Evolutionary conservation across 1,284 basidiomycete species (phyloP).

Genomic region (Abortiporus biennis): DNA sequence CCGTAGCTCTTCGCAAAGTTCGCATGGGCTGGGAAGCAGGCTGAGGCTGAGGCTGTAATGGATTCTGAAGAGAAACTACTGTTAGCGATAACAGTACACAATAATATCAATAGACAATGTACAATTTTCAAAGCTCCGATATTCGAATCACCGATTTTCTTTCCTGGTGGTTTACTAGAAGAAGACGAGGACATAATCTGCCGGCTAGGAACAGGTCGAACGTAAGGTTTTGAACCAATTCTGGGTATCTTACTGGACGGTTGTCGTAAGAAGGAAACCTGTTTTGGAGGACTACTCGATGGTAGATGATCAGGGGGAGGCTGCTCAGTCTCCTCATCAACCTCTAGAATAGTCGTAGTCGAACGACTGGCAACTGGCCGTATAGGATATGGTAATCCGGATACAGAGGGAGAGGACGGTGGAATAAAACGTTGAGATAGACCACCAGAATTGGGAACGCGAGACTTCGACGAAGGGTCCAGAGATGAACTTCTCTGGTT

Average conservation of each 20-base stretch:
- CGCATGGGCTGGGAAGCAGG: constrained; percentile 10
- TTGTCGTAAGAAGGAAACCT: constrained; percentile 45
- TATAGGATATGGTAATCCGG: constrained; percentile 8
- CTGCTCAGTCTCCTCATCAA: constrained; percentile 17
- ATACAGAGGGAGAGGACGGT: too few species aligned
- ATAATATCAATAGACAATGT: background rate
- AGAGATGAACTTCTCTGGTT: constrained; percentile 23
- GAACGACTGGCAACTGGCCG: constrained; percentile 10
- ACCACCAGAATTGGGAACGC: too few species aligned
- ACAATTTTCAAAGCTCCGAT: background rate
- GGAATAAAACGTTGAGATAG: too few species aligned
- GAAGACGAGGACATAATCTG: too few species aligned
- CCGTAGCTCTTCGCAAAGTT: constrained; percentile 5
- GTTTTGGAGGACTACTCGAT: constrained; percentile 15
- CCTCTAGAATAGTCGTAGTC: constrained; percentile 20
- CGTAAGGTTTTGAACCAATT: constrained; percentile 61
- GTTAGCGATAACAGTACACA: too few species aligned
- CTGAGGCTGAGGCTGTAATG: constrained; percentile 5
- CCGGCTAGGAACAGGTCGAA: constrained; percentile 32
- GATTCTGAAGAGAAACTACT: too few species aligned
- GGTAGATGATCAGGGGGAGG: background rate
- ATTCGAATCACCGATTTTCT: background rate
- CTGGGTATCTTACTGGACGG: constrained; percentile 62
- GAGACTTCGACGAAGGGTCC: background rate
- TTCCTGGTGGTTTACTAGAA: too few species aligned